Evolutionary conservation across 805 yeast genomes (phyloP).

Genomic region (Metschnikowia orientalis): DNA sequence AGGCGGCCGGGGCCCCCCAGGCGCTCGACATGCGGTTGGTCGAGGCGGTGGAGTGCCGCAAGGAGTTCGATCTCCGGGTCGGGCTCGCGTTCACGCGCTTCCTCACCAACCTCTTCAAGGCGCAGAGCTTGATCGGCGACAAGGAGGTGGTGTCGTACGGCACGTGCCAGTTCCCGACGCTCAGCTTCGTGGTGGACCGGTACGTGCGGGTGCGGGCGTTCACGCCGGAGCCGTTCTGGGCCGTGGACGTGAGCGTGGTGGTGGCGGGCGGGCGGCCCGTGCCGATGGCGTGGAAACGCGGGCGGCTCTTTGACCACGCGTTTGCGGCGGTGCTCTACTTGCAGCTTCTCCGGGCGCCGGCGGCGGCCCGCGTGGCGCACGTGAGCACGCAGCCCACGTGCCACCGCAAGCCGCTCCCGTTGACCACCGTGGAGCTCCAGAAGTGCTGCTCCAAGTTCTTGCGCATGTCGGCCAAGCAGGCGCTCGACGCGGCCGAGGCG

Average conservation of each 20-base stretch:
- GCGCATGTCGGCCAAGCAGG: conserved; percentile 73
- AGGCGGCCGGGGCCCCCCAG: conserved; percentile 70
- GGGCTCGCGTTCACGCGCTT: conserved; percentile 88
- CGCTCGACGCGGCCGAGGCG: conserved; percentile 75
- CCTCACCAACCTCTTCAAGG: conserved; percentile 52
- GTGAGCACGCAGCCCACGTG: conserved; percentile 60
- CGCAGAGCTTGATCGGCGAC: conserved; percentile 28
- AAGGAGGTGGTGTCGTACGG: conserved; percentile 70
- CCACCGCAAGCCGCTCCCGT: conserved; percentile 80
- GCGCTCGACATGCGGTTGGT: conserved; percentile 63
- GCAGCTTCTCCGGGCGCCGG: conserved; percentile 56
- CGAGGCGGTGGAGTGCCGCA: conserved; percentile 79
- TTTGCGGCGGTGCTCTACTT: conserved; percentile 55
- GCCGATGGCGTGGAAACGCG: conserved; percentile 66
- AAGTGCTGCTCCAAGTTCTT: conserved; percentile 74
- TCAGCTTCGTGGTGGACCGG: conserved; percentile 94
- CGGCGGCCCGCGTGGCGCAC: conserved; percentile 47
- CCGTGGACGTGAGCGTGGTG: conserved; percentile 48
- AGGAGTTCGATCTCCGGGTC: conserved; percentile 82
- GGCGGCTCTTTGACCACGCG: conserved; percentile 67
- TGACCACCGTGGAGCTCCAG: conserved; percentile 92
- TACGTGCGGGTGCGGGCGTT: conserved; percentile 71
- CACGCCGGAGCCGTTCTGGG: conserved; percentile 79
- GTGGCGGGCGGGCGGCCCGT: conserved; percentile 37
- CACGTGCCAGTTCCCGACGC: conserved; percentile 91